These are phyloP conservation scores for Trichoderma endophyticum DNA, from an alignment of 2,329 filamentous ascomycete genomes.

Conservation along the genomic window DNA sequence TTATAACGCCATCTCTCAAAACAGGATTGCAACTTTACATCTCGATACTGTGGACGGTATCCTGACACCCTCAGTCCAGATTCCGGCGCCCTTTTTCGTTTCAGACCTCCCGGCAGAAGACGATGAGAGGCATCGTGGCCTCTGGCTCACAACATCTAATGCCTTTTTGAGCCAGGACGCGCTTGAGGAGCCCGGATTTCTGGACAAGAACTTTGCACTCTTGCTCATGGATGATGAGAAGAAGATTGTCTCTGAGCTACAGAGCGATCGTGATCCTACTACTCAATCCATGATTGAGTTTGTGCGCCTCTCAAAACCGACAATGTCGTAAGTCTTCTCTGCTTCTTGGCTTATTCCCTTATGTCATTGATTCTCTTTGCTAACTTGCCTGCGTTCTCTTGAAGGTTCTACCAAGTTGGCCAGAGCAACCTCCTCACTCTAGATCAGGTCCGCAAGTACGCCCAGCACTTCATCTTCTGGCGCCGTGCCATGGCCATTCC, in stretches of 20 bases:
- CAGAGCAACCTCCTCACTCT: slow-evolving; percentile 70
- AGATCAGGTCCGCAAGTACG: slow-evolving; percentile 79
- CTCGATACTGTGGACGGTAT: slow-evolving; percentile 62
- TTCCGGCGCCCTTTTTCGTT: slow-evolving; percentile 65
- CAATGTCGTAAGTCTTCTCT: slow-evolving; percentile 47
- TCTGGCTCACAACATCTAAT: slow-evolving; percentile 87
- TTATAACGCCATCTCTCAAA: slow-evolving; percentile 75
- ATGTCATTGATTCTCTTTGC: not conserved
- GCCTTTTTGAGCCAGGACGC: slow-evolving; percentile 68
- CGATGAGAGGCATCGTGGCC: slow-evolving; percentile 66
- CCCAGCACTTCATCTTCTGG: slow-evolving; percentile 94
- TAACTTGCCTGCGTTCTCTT: not conserved
- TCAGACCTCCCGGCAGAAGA: slow-evolving; percentile 68
- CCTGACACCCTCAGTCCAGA: slow-evolving; percentile 61
- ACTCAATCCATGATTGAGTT: slow-evolving; percentile 78
- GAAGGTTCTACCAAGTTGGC: slow-evolving; percentile 64
- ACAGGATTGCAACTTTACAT: slow-evolving; percentile 80
- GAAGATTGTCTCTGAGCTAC: slow-evolving; percentile 68
- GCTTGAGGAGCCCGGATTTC: slow-evolving; percentile 60
- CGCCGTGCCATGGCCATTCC: slow-evolving; percentile 87
- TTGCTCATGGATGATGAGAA: slow-evolving; percentile 81
- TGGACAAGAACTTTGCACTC: slow-evolving; percentile 84
- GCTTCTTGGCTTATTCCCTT: too few relatives aligned
- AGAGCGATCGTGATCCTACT: slow-evolving; percentile 72
- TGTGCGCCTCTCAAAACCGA: slow-evolving; percentile 69